Base-by-base conservation (phyloP, 1,284 basidiomycete species). In the Cutaneotrichosporon dermatis region DNA sequence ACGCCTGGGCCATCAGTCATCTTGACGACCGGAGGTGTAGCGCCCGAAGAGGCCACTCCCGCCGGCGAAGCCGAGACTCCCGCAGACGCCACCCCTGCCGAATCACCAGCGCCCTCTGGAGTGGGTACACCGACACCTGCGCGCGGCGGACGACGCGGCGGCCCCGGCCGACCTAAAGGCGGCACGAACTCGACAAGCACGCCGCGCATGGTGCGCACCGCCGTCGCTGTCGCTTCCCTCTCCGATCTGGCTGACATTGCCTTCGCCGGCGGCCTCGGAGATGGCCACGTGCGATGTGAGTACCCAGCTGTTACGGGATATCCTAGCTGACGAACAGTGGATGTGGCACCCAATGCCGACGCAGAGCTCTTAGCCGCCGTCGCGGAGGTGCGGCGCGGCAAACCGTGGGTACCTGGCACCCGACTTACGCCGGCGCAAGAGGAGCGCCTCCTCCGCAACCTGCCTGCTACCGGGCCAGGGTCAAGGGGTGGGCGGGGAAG, bases 231-330 rank as follows among this genome's bases (percentile, higher is more conserved):
- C n/a, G 41, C 54, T 36, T 60, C 54, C 6, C 48, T 59, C 39
- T 46, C 51, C 11, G 63, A 65, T 16, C 55, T 65, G 13, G 55
- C 58, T 2, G 61, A 65, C 43, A 65, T 65, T 43, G 52, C 57
- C n/a, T 51, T 37, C 10, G 60, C 63, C 1, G 60, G 60, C 33
- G 60, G 58, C 4, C 55, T 65, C 15, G 60, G 60, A 41, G 55
- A 59, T 6, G 37, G 13, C n/a, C 35, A 51, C 8, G 50, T 58
- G n/a, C 53, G 60, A 3, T 51, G 63, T 64, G 39, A 59, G 59
- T 61, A 0, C 2, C n/a, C 7, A 16, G 12, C 10, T 40, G n/a
- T n/a, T n/a, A n/a, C n/a, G n/a, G n/a, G n/a, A n/a, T n/a, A n/a
- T n/a, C n/a, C n/a, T n/a, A n/a, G n/a, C 51, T 59, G 41, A 60